These are phyloP conservation scores for Nephelium lappaceum DNA, from an alignment of 345 rosid species.

Conservation along the genomic window DNA sequence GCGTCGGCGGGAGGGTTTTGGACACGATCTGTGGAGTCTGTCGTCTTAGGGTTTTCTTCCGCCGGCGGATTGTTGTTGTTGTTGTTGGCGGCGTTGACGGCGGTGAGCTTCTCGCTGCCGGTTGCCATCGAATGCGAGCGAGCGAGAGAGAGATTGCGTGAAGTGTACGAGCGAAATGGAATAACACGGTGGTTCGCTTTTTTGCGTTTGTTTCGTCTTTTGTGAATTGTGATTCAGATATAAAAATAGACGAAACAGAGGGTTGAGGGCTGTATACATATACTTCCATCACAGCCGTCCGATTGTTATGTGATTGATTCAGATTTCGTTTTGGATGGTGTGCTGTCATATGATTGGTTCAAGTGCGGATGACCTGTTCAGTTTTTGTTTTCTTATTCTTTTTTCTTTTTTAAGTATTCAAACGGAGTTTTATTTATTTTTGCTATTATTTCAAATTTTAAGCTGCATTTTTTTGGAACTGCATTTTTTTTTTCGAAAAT, in stretches of 20 bases:
- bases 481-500: too few relatives aligned
- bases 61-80: constrained; percentile 13
- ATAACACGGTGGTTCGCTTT: not conserved
- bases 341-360: too few relatives aligned
- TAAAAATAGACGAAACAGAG: not conserved
- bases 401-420: too few relatives aligned
- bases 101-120: constrained; percentile 35
- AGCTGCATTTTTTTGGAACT: too few relatives aligned
- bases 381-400: too few relatives aligned
- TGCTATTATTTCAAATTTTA: too few relatives aligned
- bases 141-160: constrained; percentile 12
- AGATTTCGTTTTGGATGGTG: too few relatives aligned
- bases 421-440: too few relatives aligned
- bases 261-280: not conserved
- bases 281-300: not conserved
- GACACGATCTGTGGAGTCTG: constrained; percentile 41
- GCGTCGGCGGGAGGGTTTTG: constrained; percentile 29
- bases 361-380: too few relatives aligned
- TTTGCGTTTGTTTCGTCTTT: not conserved
- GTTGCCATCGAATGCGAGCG: constrained; percentile 40
- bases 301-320: too few relatives aligned
- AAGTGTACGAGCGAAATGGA: not conserved
- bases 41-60: constrained; percentile 44
- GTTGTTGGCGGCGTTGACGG: constrained; percentile 19
- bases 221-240: not conserved